A percentile compares a stretch with the other conserved stretches of the same genome.
phyloP scores from a whole-genome alignment of 2,329 filamentous ascomycete genomes.

The Ophiostoma tasmaniense region DNA sequence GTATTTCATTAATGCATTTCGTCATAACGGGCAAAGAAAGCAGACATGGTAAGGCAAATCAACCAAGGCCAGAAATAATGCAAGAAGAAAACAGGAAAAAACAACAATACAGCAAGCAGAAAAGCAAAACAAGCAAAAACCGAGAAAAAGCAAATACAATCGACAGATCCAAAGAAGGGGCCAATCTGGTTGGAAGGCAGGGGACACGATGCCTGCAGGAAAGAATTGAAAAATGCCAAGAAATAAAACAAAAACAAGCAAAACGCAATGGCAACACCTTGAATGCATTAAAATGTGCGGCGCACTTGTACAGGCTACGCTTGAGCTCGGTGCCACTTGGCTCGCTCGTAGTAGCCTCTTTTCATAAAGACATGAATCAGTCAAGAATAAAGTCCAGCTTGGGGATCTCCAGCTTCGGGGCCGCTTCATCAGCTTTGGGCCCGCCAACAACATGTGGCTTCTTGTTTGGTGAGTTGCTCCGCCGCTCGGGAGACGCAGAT shows the following conservation, averaged over 20 bases:
- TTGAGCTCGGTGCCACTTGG: not conserved
- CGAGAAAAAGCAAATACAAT: not conserved
- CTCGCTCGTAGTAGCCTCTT: too few relatives aligned
- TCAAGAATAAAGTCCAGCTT: conserved; percentile 48
- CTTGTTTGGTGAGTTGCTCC: conserved; percentile 25
- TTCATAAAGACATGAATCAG: not conserved
- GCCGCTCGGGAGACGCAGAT: conserved; percentile 3
- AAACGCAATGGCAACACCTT: not conserved
- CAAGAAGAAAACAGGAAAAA: not conserved
- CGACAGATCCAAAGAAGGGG: not conserved
- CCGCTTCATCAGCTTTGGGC: conserved; percentile 39
- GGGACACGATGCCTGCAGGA: not conserved
- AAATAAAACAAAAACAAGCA: conserved; percentile 1
- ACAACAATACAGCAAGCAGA: conserved; percentile 1
- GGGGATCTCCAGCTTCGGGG: conserved; percentile 55
- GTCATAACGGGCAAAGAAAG: conserved; percentile 4
- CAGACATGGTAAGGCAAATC: not conserved
- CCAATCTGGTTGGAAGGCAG: not conserved
- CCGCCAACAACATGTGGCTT: conserved; percentile 20
- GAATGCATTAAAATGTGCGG: not conserved
- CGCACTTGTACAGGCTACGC: not conserved
- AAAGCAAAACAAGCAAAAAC: not conserved
- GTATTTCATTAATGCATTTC: conserved; percentile 11
- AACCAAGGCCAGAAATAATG: not conserved
- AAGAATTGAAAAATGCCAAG: not conserved